Percentiles rank a stretch among this genome's conserved stretches.
phyloP scores from a whole-genome alignment of 768 basidiomycete genomes.

The Chalciporus pseudorubinellus region DNA sequence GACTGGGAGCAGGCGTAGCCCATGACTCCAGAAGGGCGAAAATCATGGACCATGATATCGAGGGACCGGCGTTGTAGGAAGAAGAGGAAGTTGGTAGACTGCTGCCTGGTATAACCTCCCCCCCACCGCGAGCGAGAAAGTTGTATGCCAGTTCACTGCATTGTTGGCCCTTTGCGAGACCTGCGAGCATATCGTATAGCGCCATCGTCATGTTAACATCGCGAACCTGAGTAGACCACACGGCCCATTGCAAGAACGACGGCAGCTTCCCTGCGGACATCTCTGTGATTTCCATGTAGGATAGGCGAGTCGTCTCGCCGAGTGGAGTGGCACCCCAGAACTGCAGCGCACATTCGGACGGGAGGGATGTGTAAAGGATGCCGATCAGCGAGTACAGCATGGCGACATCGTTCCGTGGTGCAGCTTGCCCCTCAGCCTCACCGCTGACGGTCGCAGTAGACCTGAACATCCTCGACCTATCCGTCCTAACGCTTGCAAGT shows the following conservation, averaged over 20 bases:
- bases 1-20: constrained; percentile 51
- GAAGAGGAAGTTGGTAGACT: constrained; percentile 38
- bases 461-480: constrained; percentile 54
- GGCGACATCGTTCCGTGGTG: constrained; percentile 81
- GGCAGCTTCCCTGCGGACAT: constrained; percentile 61
- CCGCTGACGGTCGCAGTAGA: constrained; percentile 43
- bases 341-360: constrained; percentile 74
- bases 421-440: constrained; percentile 39
- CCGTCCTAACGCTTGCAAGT: constrained; percentile 62
- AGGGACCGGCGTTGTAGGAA: constrained; percentile 45
- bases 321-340: constrained; percentile 76
- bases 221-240: constrained; percentile 77
- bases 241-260: constrained; percentile 86
- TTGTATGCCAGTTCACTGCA: constrained; percentile 88
- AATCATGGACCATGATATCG: constrained; percentile 76
- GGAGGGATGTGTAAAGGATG: constrained; percentile 69
- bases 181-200: constrained; percentile 85
- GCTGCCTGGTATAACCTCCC: constrained; percentile 64
- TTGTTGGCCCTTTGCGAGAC: constrained; percentile 78
- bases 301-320: constrained; percentile 37
- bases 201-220: constrained; percentile 74
- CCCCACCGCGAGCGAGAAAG: constrained; percentile 77
- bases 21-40: constrained; percentile 77
- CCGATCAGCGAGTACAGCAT: constrained; percentile 83
- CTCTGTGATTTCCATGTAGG: constrained; percentile 61